Conservation (phyloP, 345 rosid genomes). For the Arabis hirsuta region DNA sequence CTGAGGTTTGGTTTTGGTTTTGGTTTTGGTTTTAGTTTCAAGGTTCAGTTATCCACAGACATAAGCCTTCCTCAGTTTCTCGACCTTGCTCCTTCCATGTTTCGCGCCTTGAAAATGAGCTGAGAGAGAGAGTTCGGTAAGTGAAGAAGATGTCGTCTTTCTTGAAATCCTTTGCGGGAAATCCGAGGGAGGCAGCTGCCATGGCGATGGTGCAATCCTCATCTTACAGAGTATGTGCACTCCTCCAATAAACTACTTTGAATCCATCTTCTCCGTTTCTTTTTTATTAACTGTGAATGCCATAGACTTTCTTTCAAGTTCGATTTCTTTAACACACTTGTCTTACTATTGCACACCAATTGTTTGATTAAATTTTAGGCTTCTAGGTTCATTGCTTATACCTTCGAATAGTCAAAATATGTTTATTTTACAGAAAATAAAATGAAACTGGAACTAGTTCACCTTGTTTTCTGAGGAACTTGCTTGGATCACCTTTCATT, state of each 20-base stretch:
- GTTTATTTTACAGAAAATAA: not conserved
- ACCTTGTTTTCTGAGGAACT: slow-evolving; percentile 7
- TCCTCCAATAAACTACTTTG: not conserved
- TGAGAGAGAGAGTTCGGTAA: not conserved
- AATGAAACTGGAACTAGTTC: not conserved
- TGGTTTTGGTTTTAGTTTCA: slow-evolving; percentile 23
- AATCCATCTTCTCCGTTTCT: not conserved
- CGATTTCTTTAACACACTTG: not conserved
- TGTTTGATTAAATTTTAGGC: slow-evolving; percentile 54
- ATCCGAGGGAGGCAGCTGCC: slow-evolving; percentile 59
- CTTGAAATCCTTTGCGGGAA: slow-evolving; percentile 61
- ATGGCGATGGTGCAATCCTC: slow-evolving; percentile 70
- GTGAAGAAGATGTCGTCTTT: slow-evolving; percentile 47
- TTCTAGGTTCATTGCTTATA: not conserved
- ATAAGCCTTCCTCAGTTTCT: not conserved
- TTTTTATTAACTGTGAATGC: not conserved
- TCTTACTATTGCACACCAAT: slow-evolving; percentile 30
- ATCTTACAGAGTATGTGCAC: slow-evolving; percentile 56
- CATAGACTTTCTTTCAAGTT: not conserved
- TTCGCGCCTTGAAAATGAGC: slow-evolving; percentile 11
- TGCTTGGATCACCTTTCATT: slow-evolving; percentile 7
- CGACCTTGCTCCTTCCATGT: slow-evolving; percentile 15
- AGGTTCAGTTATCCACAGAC: slow-evolving; percentile 33
- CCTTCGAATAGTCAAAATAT: not conserved
- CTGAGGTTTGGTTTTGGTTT: slow-evolving; percentile 26